Percentiles rank a stretch among this genome's conserved stretches.
Evolutionary conservation across 257 asterid genomes (phyloP).

Genomic region (Fraxinus anomala): DNA sequence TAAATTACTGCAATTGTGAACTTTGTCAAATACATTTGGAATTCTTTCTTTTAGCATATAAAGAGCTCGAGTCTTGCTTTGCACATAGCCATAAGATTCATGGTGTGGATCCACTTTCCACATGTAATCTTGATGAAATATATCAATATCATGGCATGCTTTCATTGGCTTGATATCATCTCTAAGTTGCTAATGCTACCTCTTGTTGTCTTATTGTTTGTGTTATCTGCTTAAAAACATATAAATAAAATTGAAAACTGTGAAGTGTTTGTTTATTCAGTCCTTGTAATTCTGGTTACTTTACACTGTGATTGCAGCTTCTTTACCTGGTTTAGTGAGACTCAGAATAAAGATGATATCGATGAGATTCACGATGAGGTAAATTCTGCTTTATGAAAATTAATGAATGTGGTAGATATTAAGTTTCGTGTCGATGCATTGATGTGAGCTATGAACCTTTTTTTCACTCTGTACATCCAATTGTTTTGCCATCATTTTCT

Average conservation of each 20-base stretch:
- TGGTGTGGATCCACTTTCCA: background rate
- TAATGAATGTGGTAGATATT: background rate
- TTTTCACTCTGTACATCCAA: background rate
- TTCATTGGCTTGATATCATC: background rate
- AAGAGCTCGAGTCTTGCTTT: background rate
- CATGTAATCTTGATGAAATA: background rate
- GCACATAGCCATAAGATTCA: background rate
- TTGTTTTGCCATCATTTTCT: background rate
- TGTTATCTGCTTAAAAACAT: background rate
- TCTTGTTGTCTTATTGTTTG: background rate
- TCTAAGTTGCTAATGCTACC: background rate
- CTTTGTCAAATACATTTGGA: background rate
- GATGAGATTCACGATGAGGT: slow-evolving; percentile 92
- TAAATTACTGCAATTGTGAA: background rate
- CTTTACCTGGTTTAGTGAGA: slow-evolving; percentile 77
- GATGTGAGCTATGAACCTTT: background rate
- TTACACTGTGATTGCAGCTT: slow-evolving; percentile 58
- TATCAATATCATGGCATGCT: background rate
- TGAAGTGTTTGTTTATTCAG: background rate
- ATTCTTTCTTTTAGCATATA: background rate
- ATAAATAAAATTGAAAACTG: background rate
- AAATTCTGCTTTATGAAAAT: slow-evolving; percentile 16
- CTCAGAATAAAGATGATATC: slow-evolving; percentile 57
- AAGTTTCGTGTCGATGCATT: background rate
- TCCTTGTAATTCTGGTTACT: background rate